phyloP scores from a whole-genome alignment of 2,329 filamentous ascomycete species.

The Colletotrichum abscissum region DNA sequence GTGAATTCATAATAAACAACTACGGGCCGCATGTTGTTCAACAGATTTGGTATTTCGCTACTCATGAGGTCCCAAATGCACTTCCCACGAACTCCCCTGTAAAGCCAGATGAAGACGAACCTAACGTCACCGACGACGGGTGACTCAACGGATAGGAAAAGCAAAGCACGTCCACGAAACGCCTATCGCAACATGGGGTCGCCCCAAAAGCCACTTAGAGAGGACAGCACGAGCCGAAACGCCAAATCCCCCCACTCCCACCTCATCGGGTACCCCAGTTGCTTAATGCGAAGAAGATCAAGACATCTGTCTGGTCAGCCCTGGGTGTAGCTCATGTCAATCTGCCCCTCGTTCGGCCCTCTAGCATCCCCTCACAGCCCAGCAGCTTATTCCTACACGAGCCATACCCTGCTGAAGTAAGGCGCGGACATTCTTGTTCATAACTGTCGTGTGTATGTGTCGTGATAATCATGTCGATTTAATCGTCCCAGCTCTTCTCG shows the following conservation, averaged over 20 bases:
- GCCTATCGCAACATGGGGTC: slow-evolving; percentile 30
- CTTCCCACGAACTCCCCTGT: slow-evolving; percentile 34
- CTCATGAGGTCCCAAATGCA: slow-evolving; percentile 25
- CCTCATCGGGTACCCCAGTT: slow-evolving; percentile 23
- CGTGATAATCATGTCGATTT: slow-evolving; percentile 36
- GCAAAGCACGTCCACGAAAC: slow-evolving; percentile 31
- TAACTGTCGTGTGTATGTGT: slow-evolving; percentile 27
- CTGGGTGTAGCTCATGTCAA: neutral
- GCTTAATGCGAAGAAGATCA: slow-evolving; percentile 28
- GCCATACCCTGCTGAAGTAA: slow-evolving; percentile 11
- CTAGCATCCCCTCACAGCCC: slow-evolving; percentile 15
- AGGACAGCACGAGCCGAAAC: slow-evolving; percentile 35
- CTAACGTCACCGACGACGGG: slow-evolving; percentile 14
- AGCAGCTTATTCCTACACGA: neutral
- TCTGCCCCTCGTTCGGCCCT: neutral
- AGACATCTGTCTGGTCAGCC: slow-evolving; percentile 16
- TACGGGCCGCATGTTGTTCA: slow-evolving; percentile 12
- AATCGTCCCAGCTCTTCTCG: slow-evolving; percentile 99
- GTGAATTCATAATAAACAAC: slow-evolving; percentile 4
- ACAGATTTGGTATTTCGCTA: slow-evolving; percentile 36
- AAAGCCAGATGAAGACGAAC: slow-evolving; percentile 33
- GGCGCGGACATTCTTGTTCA: slow-evolving; percentile 17
- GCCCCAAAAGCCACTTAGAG: slow-evolving; percentile 26
- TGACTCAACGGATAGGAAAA: neutral
- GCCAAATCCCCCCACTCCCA: slow-evolving; percentile 28